A percentile compares a stretch with the other conserved stretches of the same genome.
Conservation (phyloP, 495 filamentous ascomycete genomes). For the Penicillium nucicola region DNA sequence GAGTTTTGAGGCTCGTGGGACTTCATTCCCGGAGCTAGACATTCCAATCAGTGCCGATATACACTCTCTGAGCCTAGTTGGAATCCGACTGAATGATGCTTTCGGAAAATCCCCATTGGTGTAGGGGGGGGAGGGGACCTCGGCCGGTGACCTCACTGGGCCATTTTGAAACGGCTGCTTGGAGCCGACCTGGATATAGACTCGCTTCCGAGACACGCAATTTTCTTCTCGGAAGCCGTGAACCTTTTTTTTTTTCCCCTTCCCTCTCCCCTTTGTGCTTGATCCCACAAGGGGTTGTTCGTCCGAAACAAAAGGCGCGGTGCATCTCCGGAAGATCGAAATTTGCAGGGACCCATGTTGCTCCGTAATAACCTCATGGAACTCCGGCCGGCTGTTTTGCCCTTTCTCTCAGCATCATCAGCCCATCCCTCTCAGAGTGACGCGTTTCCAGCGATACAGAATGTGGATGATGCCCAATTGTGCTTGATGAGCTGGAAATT, state of each 20-base stretch:
- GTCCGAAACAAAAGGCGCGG: conserved; percentile 2
- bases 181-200: conserved; percentile 1
- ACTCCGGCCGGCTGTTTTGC: too few species aligned
- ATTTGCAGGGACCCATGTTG: background rate
- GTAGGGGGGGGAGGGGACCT: background rate
- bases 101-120: background rate
- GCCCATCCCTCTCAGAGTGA: too few species aligned
- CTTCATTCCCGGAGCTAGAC: background rate
- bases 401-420: too few species aligned
- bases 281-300: conserved; percentile 1
- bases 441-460: too few species aligned
- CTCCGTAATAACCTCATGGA: background rate
- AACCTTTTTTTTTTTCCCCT: background rate
- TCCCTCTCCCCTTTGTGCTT: background rate
- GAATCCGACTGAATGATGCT: background rate
- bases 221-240: background rate
- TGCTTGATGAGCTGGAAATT: too few species aligned
- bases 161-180: background rate
- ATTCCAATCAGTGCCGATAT: conserved; percentile 8
- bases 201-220: background rate
- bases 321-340: background rate
- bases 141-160: conserved; percentile 1
- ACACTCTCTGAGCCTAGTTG: background rate
- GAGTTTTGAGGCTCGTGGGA: conserved; percentile 23
- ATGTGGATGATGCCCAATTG: too few species aligned